Evolutionary conservation across 2,329 filamentous ascomycete genomes (phyloP).

Genomic region (Daldinia sp.): DNA sequence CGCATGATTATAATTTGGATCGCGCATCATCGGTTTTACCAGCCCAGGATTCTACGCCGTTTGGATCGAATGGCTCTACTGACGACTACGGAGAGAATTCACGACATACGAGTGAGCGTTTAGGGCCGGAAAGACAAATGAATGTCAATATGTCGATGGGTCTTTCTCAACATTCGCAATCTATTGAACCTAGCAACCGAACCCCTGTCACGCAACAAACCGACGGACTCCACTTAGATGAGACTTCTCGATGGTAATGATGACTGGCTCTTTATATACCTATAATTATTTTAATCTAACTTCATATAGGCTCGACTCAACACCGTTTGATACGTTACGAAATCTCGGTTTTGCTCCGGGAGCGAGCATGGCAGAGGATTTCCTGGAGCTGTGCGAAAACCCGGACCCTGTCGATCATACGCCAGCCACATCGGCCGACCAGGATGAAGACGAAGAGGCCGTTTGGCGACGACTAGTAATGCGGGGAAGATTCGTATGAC

Average conservation of each 20-base stretch:
- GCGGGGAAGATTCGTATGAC: slow-evolving; percentile 45
- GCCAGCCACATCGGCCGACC: slow-evolving; percentile 37
- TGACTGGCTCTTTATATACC: neutral
- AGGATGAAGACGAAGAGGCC: slow-evolving; percentile 47
- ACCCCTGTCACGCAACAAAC: slow-evolving; percentile 14
- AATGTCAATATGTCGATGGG: slow-evolving; percentile 19
- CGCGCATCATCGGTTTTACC: slow-evolving; percentile 18
- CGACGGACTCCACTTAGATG: slow-evolving; percentile 33
- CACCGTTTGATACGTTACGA: slow-evolving; percentile 45
- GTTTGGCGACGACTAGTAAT: slow-evolving; percentile 48
- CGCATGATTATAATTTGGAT: slow-evolving; percentile 21
- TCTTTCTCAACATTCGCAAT: slow-evolving; percentile 27
- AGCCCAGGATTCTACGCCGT: slow-evolving; percentile 27
- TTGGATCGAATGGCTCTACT: slow-evolving; percentile 37
- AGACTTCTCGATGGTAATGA: slow-evolving; percentile 45
- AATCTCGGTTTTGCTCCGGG: slow-evolving; percentile 48
- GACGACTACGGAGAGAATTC: slow-evolving; percentile 34
- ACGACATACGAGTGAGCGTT: slow-evolving; percentile 20
- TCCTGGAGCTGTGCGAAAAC: slow-evolving; percentile 47
- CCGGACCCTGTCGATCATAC: slow-evolving; percentile 46
- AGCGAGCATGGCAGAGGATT: slow-evolving; percentile 46
- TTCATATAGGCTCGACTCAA: slow-evolving; percentile 44
- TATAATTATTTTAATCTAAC: slow-evolving; percentile 15
- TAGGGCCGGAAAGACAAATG: slow-evolving; percentile 29
- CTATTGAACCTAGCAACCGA: slow-evolving; percentile 15